These are phyloP conservation scores for Acacia crassicarpa DNA, from an alignment of 306 rosid genomes.

Conservation along the genomic window DNA sequence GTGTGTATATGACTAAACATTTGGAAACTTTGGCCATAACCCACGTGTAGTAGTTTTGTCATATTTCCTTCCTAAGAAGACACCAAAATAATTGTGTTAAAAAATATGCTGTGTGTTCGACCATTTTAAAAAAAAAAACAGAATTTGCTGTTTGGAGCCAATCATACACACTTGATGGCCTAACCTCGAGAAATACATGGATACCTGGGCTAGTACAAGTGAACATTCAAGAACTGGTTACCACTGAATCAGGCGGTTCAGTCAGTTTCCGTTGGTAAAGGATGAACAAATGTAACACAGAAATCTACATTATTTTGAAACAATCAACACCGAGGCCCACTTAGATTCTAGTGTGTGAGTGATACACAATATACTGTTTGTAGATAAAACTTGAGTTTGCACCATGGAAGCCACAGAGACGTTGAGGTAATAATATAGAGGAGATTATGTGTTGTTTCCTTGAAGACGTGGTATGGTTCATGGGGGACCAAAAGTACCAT, in stretches of 20 bases:
- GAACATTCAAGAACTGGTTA: background rate
- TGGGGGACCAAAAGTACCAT: too few species aligned
- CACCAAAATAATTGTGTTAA: background rate
- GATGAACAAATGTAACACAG: too few species aligned
- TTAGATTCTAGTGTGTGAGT: too few species aligned
- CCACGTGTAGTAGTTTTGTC: background rate
- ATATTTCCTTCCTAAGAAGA: background rate
- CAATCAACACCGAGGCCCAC: too few species aligned
- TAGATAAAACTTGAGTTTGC: too few species aligned
- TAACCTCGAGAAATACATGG: background rate
- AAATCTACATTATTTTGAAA: too few species aligned
- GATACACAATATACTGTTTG: too few species aligned
- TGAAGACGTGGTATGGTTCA: too few species aligned
- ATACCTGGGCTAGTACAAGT: background rate
- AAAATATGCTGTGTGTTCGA: background rate
- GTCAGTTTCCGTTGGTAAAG: background rate
- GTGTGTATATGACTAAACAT: background rate
- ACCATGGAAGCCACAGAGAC: too few species aligned
- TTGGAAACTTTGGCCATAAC: background rate
- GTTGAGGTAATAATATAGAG: too few species aligned
- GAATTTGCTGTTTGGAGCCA: background rate
- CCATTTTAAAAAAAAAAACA: too few species aligned
- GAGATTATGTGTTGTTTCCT: too few species aligned
- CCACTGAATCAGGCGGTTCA: background rate
- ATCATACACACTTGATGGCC: background rate